phyloP scores from a whole-genome alignment of 441 rosid genomes.

The Sinapis alba region DNA sequence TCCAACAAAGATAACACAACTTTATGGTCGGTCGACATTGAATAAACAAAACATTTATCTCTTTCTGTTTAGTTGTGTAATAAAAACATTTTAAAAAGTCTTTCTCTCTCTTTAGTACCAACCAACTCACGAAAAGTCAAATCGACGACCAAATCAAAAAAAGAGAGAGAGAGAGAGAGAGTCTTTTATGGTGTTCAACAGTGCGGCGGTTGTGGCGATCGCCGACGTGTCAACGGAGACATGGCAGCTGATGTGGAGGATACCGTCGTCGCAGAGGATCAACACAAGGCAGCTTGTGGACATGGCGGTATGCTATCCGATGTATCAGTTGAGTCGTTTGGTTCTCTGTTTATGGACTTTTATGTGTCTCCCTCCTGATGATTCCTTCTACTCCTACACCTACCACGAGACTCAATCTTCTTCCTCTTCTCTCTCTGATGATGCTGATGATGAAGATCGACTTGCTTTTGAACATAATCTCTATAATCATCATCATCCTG shows the following conservation, averaged over 20 bases:
- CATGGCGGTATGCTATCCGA: constrained; percentile 59
- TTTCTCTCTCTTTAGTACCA: background rate
- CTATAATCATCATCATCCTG: too few relatives aligned
- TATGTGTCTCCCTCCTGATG: constrained; percentile 66
- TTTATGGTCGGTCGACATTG: constrained; percentile 17
- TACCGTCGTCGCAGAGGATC: constrained; percentile 49
- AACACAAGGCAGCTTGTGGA: constrained; percentile 60
- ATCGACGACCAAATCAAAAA: background rate
- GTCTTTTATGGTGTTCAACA: constrained; percentile 60
- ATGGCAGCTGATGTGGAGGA: constrained; percentile 59
- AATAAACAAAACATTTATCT: background rate
- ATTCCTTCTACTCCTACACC: constrained; percentile 51
- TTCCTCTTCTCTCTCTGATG: too few relatives aligned
- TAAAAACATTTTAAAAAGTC: background rate
- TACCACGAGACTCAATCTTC: constrained; percentile 31
- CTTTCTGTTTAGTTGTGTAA: constrained; percentile 1
- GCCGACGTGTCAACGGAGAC: constrained; percentile 60
- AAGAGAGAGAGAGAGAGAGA: constrained; percentile 10
- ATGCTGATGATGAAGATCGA: too few relatives aligned
- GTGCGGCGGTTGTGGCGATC: constrained; percentile 44
- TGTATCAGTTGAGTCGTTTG: constrained; percentile 64
- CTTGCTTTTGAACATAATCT: too few relatives aligned
- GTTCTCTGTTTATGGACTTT: constrained; percentile 68
- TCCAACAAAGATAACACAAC: too few relatives aligned
- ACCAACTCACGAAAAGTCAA: constrained; percentile 32